Base-by-base conservation (phyloP, 116 monocot species). In the Posidonia oceanica region DNA sequence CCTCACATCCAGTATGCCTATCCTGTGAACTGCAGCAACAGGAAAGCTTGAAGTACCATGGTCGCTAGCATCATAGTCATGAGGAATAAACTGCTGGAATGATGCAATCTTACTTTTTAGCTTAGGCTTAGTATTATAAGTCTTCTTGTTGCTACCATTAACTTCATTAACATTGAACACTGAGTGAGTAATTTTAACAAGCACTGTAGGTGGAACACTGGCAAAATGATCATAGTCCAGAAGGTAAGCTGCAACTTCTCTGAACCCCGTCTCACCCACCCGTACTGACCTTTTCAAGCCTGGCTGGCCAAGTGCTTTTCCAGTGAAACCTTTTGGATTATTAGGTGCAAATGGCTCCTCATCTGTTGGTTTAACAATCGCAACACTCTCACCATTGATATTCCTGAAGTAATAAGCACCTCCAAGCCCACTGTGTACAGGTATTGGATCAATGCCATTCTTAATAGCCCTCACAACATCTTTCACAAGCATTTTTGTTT, bases 331-430 rank as follows among this genome's bases (percentile, higher is more conserved):
- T 68, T 94, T 94, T 3, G 94, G 94, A 71, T 94, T 94, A 63
- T 94, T 94, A 40, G 94, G 94, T 61, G 90, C 94, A 79, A 90
- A 90, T 56, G 94, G 94, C 70, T 94, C 94, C 73, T 94, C 94
- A 66, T 94, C 94, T 40, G 88, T 88, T 2, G 90, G 94, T 57
- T 94, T 94, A 40, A 88, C 86, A 40, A 94, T 90, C 4, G 94
- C 94, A 61, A 86, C 66, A 54, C 77, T 82, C 51, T 90, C 83
- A 41, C 88, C 87, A 51, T 67, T 68, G 48, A 60, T 75, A 80
- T 94, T 86, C 73, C 83, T 78, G 67, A 94, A 94, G 58, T 88
- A 94, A 63, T 94, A 94, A 39, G 88, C 91, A 60, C 94, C 94
- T 3, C 94, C 94, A 69, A 94, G 86, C 22, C 94, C 94, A 70